A percentile compares a stretch with the other conserved stretches of the same genome.
Evolutionary conservation across 2,329 filamentous ascomycete species (phyloP).

Genomic region (Pestalotiopsis sp.): DNA sequence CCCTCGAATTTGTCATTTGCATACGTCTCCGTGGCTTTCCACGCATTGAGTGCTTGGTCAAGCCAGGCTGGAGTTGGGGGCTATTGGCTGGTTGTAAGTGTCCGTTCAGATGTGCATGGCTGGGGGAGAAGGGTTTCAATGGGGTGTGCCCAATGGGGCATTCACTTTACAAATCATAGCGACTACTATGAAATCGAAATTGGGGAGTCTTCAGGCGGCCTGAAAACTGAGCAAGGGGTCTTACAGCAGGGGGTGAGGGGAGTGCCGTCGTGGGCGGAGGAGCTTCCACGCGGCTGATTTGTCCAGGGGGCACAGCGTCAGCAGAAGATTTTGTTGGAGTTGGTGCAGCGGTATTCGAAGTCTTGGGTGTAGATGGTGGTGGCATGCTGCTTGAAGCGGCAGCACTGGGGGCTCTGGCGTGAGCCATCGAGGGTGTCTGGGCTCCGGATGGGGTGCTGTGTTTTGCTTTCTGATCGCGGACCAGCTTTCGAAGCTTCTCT

Average conservation of each 20-base stretch:
- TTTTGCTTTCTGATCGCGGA: conserved; percentile 55
- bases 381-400: conserved; percentile 38
- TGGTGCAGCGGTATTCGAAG: conserved; percentile 22
- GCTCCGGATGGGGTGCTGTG: conserved; percentile 43
- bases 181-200: conserved; percentile 33
- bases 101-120: not conserved
- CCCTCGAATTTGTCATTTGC: conserved; percentile 85
- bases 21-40: conserved; percentile 66
- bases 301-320: conserved; percentile 46
- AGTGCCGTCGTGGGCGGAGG: conserved; percentile 62
- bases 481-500: conserved; percentile 70
- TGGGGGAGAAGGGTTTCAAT: not conserved
- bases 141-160: not conserved
- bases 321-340: conserved; percentile 23
- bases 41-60: conserved; percentile 68
- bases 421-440: conserved; percentile 48
- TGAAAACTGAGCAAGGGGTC: conserved; percentile 33
- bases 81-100: conserved; percentile 48
- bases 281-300: conserved; percentile 71
- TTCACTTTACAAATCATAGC: conserved; percentile 31
- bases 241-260: conserved; percentile 63
- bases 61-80: conserved; percentile 90
- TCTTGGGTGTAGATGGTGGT: conserved; percentile 35
- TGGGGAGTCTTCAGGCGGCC: conserved; percentile 23
- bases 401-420: conserved; percentile 49